Base-by-base conservation (phyloP, 331 rosid species). In the Dryas integrifolia region DNA sequence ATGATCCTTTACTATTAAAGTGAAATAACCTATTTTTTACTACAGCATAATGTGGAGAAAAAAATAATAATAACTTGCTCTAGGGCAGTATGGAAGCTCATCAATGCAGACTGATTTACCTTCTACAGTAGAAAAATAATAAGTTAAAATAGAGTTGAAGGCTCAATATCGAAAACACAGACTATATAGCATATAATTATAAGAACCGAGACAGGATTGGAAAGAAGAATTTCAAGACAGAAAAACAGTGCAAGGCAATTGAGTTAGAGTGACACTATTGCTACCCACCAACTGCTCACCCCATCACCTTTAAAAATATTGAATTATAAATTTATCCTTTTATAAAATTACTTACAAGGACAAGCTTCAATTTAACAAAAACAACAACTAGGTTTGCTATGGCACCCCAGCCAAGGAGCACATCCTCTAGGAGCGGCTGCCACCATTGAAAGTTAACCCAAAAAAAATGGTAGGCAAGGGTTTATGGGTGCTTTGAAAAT, bases 61-160 rank as follows among this genome's bases (percentile, higher is more conserved):
- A 21, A 51, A 9, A 15, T 7, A 50, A 30, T 11, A 46, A 30
- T 21, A 46, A 14, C 14, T 65, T 21, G n/a, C 53, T 7, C 55
- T 18, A 65, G 55, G 13, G 24, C 16, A 52, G 1, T 12, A 59
- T 18, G 0, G 40, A 52, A 66, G 71, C 44, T 35, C 58, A 52
- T 68, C 72, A 15, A 39, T 51, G 48, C 48, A 38, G n/a, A 68
- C 47, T 49, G 24, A 38, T 15, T 15, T 35, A 66, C 70, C 70
- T 47, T 11, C 14, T 47, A 39, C 41, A 6, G 18, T 66, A 9
- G 44, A 26, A 24, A 1, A 0, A 1, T 39, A 6, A 62, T 15
- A 61, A 3, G 9, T 39, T 39, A 40, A 61, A 57, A 15, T 14
- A 12, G 10, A 40, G 48, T 57, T 15, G 47, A 15, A 5, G 30